Evolutionary conservation across 2,329 filamentous ascomycete genomes (phyloP), one percentile per base, ranked within the genome.

Genomic region (Thyridium curvatum): DNA sequence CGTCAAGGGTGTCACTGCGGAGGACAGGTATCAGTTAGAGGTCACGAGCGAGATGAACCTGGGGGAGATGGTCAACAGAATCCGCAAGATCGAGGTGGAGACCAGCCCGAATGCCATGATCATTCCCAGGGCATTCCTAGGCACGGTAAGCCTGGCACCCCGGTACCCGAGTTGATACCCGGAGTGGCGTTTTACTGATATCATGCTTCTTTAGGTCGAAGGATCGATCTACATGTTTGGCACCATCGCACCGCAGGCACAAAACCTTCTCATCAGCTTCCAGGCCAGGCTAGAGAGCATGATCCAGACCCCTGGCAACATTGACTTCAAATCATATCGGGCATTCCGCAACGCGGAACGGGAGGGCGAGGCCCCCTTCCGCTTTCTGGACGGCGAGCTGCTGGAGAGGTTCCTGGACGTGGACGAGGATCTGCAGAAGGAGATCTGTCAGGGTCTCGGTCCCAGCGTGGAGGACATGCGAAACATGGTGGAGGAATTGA

Each of bases 361-460:
- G 14, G 77, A 85, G 42, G 76, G 78, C 0, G 81, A 85, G 1
- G 86, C 84, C 30, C 91, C 93, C 0, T 86, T 79, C 53, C 74
- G 91, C 2, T 97, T 97, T 52, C 77, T 98, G 12, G 93, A 98
- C 53, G 93, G 91, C 0, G 91, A 96, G 57, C 69, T 97, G 52
- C 71, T 98, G 12, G 91, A 97, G 63, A 64, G 78, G 37, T 96
- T 96, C 55, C 60, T 97, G 48, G 82, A 89, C 46, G 66, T 86
- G 46, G 69, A 75, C 34, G 78, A 82, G 40, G 66, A 68, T 30
- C 63, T 63, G 31, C 79, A 82, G 60, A 66, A 64, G 48, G 57
- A 63, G 39, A 66, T 75, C 36, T 79, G 66, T 41, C 57, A 69
- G 57, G 79, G 67, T 35, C 70, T 72, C 47, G 83, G 68, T 39